These are phyloP conservation scores for Mucor circinelloides DNA, from an alignment of 371 early-diverging fungal species.

Conservation along the genomic window DNA sequence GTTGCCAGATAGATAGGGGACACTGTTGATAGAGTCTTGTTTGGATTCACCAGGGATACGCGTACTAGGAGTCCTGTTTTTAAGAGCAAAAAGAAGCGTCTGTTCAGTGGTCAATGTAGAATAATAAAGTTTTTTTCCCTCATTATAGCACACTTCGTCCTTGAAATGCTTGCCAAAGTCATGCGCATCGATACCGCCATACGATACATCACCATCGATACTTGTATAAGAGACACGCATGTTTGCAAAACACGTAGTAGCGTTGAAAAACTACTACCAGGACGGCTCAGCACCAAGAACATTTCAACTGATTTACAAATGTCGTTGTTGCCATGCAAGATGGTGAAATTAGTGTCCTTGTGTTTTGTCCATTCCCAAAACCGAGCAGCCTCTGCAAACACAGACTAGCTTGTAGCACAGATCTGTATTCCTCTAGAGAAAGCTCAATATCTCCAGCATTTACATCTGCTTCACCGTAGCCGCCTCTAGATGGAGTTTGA, in stretches of 20 bases:
- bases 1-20: slow-evolving; percentile 59
- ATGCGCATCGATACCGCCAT: slow-evolving; percentile 64
- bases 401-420: slow-evolving; percentile 33
- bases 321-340: slow-evolving; percentile 61
- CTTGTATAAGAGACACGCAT: slow-evolving; percentile 60
- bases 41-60: slow-evolving; percentile 52
- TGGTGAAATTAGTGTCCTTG: slow-evolving; percentile 26
- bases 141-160: slow-evolving; percentile 68
- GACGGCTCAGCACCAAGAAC: slow-evolving; percentile 71
- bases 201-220: slow-evolving; percentile 57
- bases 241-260: slow-evolving; percentile 68
- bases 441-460: slow-evolving; percentile 46
- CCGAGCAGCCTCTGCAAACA: slow-evolving; percentile 11
- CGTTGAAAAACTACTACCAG: slow-evolving; percentile 72
- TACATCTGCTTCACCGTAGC: slow-evolving; percentile 43
- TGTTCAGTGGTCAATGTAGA: slow-evolving; percentile 71
- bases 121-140: slow-evolving; percentile 74
- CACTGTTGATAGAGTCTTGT: slow-evolving; percentile 45
- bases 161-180: slow-evolving; percentile 58
- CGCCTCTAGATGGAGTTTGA: slow-evolving; percentile 9
- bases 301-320: slow-evolving; percentile 70
- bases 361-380: slow-evolving; percentile 27
- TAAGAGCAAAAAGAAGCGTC: slow-evolving; percentile 68
- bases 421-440: slow-evolving; percentile 41
- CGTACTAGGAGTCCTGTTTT: slow-evolving; percentile 65